Evolutionary conservation across 2,329 filamentous ascomycete genomes (phyloP).

Genomic region (Neodidymelliopsis sp.): DNA sequence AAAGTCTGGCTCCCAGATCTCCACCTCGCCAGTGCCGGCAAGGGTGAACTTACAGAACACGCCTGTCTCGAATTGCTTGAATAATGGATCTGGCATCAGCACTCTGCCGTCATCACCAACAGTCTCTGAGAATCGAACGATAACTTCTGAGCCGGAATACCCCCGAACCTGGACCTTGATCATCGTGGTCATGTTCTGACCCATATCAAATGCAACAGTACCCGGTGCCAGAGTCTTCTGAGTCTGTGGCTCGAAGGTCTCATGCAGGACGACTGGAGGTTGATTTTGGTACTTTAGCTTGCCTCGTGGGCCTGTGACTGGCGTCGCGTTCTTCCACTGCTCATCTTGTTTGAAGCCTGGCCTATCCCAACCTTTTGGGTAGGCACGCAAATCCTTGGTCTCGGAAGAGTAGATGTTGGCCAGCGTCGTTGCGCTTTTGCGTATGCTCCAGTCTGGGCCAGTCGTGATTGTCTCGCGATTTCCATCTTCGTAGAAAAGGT

Average conservation of each 20-base stretch:
- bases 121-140: conserved; percentile 44
- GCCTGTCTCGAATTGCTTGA: conserved; percentile 48
- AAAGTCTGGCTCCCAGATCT: conserved; percentile 53
- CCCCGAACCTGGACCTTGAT: conserved; percentile 38
- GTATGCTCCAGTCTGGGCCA: conserved; percentile 49
- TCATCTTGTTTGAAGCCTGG: conserved; percentile 34
- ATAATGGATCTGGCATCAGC: conserved; percentile 53
- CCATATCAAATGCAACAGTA: conserved; percentile 41
- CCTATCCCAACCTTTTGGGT: conserved; percentile 48
- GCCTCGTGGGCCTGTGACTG: conserved; percentile 51
- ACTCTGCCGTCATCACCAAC: conserved; percentile 43
- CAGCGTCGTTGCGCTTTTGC: conserved; percentile 51
- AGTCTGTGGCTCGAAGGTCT: conserved; percentile 44
- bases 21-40: conserved; percentile 36
- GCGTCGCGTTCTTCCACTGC: conserved; percentile 46
- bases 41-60: conserved; percentile 53
- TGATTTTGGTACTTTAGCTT: conserved; percentile 52
- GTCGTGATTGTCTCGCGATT: conserved; percentile 47
- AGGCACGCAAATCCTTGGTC: conserved; percentile 47
- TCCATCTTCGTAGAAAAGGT: conserved; percentile 50
- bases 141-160: conserved; percentile 36
- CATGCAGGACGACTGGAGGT: conserved; percentile 49
- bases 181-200: conserved; percentile 47
- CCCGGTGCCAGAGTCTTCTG: conserved; percentile 29
- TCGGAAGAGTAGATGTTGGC: conserved; percentile 54